Percentiles rank a stretch among this genome's conserved stretches.
Evolutionary conservation across 1,139 yeast species (phyloP).

Genomic region (Magnusiomyces magnusii): DNA sequence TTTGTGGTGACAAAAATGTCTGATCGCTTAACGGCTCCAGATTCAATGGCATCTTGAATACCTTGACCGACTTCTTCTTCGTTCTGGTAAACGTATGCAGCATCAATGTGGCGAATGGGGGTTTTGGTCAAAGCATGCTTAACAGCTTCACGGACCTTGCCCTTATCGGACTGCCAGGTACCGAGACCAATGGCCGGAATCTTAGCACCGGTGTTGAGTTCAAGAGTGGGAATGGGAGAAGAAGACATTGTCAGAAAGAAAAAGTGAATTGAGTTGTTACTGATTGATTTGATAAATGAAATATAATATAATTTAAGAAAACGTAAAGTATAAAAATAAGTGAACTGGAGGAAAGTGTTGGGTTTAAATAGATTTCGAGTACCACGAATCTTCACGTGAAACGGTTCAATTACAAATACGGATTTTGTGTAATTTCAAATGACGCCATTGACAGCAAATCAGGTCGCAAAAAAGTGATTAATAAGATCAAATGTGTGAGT

Average conservation of each 20-base stretch:
- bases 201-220: constrained; percentile 33
- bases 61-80: constrained; percentile 51
- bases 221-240: constrained; percentile 18
- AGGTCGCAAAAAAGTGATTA: too few relatives aligned
- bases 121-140: constrained; percentile 20
- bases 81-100: constrained; percentile 51
- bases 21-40: constrained; percentile 38
- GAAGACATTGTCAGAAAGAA: not conserved
- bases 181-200: constrained; percentile 53
- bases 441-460: too few relatives aligned
- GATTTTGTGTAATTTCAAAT: too few relatives aligned
- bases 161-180: constrained; percentile 48
- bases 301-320: too few relatives aligned
- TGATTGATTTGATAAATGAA: too few relatives aligned
- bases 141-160: constrained; percentile 30
- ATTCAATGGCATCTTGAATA: constrained; percentile 24
- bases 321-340: too few relatives aligned
- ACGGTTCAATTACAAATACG: too few relatives aligned
- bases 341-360: too few relatives aligned
- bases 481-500: too few relatives aligned
- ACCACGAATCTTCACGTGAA: too few relatives aligned
- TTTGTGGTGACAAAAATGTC: constrained; percentile 72
- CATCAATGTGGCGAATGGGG: constrained; percentile 60
- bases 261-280: not conserved
- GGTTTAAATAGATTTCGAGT: too few relatives aligned